Percentiles rank a stretch among this genome's conserved stretches.
Conservation (phyloP, 2,329 filamentous ascomycete species). For the Aspergillus pseudonomiae region DNA sequence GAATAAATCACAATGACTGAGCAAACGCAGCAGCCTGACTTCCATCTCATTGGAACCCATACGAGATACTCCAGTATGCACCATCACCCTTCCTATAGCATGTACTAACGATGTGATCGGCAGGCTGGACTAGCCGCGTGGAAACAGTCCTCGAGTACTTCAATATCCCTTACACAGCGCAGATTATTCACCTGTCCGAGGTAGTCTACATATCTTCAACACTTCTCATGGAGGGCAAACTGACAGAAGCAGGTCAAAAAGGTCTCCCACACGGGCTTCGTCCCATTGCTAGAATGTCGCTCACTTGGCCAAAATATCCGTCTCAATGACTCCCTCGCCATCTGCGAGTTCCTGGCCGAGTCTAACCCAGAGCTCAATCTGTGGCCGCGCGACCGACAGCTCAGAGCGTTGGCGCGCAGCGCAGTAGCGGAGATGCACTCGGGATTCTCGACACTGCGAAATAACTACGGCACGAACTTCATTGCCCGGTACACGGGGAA, state of each 20-base stretch:
- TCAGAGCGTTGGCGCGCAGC: slow-evolving; percentile 36
- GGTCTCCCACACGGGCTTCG: slow-evolving; percentile 33
- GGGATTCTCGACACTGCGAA: slow-evolving; percentile 32
- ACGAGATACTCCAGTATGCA: slow-evolving; percentile 39
- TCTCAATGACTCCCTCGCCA: slow-evolving; percentile 36
- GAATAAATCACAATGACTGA: neutral
- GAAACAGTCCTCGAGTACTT: slow-evolving; percentile 40
- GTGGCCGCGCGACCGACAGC: slow-evolving; percentile 36
- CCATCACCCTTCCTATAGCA: neutral
- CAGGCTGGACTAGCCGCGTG: slow-evolving; percentile 40
- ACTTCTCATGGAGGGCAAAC: neutral
- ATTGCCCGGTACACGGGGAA: slow-evolving; percentile 34
- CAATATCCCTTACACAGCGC: slow-evolving; percentile 31
- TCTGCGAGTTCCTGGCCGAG: slow-evolving; percentile 39
- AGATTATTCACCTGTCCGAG: slow-evolving; percentile 30
- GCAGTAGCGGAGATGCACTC: slow-evolving; percentile 40
- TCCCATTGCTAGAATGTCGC: slow-evolving; percentile 31
- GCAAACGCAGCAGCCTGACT: slow-evolving; percentile 20
- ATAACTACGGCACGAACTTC: slow-evolving; percentile 33
- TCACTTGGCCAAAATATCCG: slow-evolving; percentile 25
- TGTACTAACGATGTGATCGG: neutral
- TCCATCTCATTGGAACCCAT: slow-evolving; percentile 32
- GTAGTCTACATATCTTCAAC: slow-evolving; percentile 15
- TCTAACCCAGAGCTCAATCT: slow-evolving; percentile 31
- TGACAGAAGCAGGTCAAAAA: slow-evolving; percentile 21